Percentiles rank a stretch among this genome's conserved stretches.
phyloP scores from a whole-genome alignment of 306 rosid genomes.

The apple (Malus domestica) region ASM211411v1 NC_041800.1:1329501-1330000 shows the following conservation, averaged over 20 bases:
- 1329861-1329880: conserved; percentile 24
- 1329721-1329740: conserved; percentile 96
- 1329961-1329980: conserved; percentile 94
- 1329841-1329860: background rate
- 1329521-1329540: background rate
- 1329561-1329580: background rate
- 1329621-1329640: conserved; percentile 89
- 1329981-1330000: conserved; percentile 85
- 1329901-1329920: conserved; percentile 74
- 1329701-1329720: conserved; percentile 94
- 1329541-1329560: background rate
- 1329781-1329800: conserved; percentile 22
- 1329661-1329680: conserved; percentile 93
- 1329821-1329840: background rate
- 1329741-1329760: conserved; percentile 90
- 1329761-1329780: conserved; percentile 68
- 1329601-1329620: conserved; percentile 76
- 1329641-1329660: conserved; percentile 93
- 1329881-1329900: conserved; percentile 81
- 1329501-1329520: background rate
- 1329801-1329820: background rate
- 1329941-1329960: conserved; percentile 88
- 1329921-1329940: conserved; percentile 92
- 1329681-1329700: conserved; percentile 81
- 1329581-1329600: conserved; percentile 58